Evolutionary conservation across 441 rosid genomes (phyloP).

Genomic region (Adansonia madagascariensis): DNA sequence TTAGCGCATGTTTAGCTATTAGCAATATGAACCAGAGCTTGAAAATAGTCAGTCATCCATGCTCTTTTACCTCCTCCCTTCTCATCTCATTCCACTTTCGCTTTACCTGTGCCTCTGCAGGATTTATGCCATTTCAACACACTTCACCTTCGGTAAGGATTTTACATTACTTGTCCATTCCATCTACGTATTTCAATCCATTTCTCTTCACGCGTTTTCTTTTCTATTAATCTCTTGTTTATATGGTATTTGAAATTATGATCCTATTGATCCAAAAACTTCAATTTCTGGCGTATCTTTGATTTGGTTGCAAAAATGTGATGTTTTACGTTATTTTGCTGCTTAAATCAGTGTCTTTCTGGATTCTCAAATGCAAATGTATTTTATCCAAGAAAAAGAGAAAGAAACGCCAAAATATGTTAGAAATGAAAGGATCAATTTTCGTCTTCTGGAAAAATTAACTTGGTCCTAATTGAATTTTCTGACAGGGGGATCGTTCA

Average conservation of each 20-base stretch:
- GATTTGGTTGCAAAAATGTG: too few species aligned
- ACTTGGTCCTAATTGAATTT: slow-evolving; percentile 5
- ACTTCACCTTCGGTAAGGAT: slow-evolving; percentile 51
- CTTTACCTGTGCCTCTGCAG: slow-evolving; percentile 13
- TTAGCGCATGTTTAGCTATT: background rate
- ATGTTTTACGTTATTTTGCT: background rate
- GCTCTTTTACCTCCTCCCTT: background rate
- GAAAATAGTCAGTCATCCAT: background rate
- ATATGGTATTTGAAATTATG: too few species aligned
- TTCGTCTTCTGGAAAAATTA: slow-evolving; percentile 6
- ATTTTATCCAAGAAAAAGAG: background rate
- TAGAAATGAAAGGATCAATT: background rate
- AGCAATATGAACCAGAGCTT: slow-evolving; percentile 18
- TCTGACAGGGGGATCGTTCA: slow-evolving; percentile 50
- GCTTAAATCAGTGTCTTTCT: slow-evolving; percentile 10
- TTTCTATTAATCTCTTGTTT: background rate
- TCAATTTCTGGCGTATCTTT: too few species aligned
- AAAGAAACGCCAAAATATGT: background rate
- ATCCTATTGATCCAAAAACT: too few species aligned
- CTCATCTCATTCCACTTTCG: background rate
- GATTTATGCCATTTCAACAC: background rate
- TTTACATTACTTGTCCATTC: slow-evolving; percentile 24
- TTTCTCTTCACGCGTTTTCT: background rate
- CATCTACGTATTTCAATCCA: background rate
- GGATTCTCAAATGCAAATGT: background rate